These are phyloP conservation scores for Xylaria sp. DNA, from an alignment of 2,329 filamentous ascomycete genomes.

Conservation along the genomic window DNA sequence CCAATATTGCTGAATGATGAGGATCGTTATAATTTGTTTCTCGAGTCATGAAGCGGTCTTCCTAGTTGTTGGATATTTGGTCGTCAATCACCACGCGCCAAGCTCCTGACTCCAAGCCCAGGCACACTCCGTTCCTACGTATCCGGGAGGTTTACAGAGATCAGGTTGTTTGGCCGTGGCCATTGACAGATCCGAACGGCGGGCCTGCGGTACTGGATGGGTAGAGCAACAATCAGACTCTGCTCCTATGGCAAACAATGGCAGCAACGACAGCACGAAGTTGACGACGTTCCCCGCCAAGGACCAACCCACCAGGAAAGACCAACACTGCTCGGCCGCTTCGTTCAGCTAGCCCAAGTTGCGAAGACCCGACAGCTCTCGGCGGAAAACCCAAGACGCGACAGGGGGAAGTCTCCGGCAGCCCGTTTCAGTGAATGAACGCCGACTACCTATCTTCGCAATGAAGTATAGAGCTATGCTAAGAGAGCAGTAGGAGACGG, in stretches of 20 bases:
- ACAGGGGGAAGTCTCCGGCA: constrained; percentile 9
- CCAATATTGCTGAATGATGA: constrained; percentile 43
- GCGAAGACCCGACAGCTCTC: constrained; percentile 17
- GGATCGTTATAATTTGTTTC: constrained; percentile 44
- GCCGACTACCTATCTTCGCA: constrained; percentile 16
- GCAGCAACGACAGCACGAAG: constrained; percentile 8
- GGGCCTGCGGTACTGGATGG: constrained; percentile 31
- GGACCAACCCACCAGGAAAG: constrained; percentile 4
- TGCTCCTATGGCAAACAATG: constrained; percentile 15
- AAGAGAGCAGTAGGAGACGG: too few relatives aligned
- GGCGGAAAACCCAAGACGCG: constrained; percentile 5
- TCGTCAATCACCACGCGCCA: constrained; percentile 39
- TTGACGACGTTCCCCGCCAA: constrained; percentile 32
- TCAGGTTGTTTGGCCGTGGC: constrained; percentile 45
- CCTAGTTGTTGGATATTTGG: constrained; percentile 24
- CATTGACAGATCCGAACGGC: constrained; percentile 45
- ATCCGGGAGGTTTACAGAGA: constrained; percentile 42
- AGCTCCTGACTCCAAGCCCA: constrained; percentile 41
- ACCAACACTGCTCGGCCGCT: constrained; percentile 6
- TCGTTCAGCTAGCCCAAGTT: constrained; percentile 8
- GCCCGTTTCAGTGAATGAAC: constrained; percentile 23
- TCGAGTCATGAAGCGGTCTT: constrained; percentile 50
- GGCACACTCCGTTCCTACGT: constrained; percentile 42
- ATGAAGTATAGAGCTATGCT: constrained; percentile 25
- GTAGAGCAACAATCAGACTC: constrained; percentile 22